Evolutionary conservation across 2,329 filamentous ascomycete species (phyloP).

Genomic region (Bertia moriformis): DNA sequence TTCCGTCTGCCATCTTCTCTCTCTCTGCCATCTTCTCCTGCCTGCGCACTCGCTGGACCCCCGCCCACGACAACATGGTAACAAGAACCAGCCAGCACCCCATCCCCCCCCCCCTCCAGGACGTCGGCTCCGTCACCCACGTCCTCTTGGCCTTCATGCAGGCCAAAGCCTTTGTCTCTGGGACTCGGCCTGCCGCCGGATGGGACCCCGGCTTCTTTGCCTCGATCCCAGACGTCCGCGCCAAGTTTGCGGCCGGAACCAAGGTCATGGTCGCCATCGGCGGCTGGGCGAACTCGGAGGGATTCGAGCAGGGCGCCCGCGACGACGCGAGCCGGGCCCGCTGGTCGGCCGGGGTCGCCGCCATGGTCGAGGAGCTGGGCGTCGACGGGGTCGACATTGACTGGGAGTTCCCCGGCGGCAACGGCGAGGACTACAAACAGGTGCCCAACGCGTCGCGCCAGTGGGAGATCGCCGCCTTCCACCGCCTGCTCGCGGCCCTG

Average conservation of each 20-base stretch:
- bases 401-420: constrained; percentile 53
- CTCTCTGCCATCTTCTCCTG: neutral
- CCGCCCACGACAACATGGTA: neutral
- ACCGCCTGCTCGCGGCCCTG: constrained; percentile 42
- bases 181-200: constrained; percentile 10
- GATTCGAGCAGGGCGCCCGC: constrained; percentile 43
- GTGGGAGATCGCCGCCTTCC: constrained; percentile 49
- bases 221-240: constrained; percentile 29
- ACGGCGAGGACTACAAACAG: constrained; percentile 55
- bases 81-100: constrained; percentile 36
- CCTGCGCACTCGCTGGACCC: no score
- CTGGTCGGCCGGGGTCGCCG: constrained; percentile 50
- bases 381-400: constrained; percentile 54
- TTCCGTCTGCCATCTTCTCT: neutral
- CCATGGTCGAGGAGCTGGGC: constrained; percentile 44
- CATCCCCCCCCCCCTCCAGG: constrained; percentile 18
- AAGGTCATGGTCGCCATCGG: constrained; percentile 60
- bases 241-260: constrained; percentile 31
- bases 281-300: constrained; percentile 57
- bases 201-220: constrained; percentile 32
- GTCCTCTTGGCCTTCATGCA: constrained; percentile 43
- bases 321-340: constrained; percentile 31
- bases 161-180: constrained; percentile 33
- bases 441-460: constrained; percentile 43
- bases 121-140: constrained; percentile 33